A percentile compares a stretch with the other conserved stretches of the same genome.
These are phyloP conservation scores for Tulasnella sp. DNA, from an alignment of 768 basidiomycete genomes.

Conservation along the genomic window DNA sequence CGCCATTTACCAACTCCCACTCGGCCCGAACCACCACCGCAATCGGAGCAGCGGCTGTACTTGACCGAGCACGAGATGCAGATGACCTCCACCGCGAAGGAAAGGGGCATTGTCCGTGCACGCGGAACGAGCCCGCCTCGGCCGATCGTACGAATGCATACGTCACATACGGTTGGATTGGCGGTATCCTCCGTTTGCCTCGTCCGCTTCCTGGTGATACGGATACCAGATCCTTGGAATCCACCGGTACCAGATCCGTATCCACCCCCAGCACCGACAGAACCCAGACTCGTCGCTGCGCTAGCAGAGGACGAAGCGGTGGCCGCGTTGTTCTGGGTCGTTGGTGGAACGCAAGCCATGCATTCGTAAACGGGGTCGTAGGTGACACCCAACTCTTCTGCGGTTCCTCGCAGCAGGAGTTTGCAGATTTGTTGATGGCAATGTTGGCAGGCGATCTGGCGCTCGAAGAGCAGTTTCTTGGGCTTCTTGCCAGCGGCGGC, in stretches of 20 bases:
- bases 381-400: slow-evolving; percentile 17
- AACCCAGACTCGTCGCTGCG: not conserved
- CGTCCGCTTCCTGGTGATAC: slow-evolving; percentile 17
- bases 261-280: not conserved
- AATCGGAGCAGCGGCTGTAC: slow-evolving; percentile 27
- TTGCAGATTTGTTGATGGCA: slow-evolving; percentile 21
- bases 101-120: not conserved
- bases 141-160: slow-evolving; percentile 25
- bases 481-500: slow-evolving; percentile 14
- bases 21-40: slow-evolving; percentile 24
- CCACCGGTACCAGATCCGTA: not conserved
- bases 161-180: slow-evolving; percentile 26
- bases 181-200: slow-evolving; percentile 26
- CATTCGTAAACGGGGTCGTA: slow-evolving; percentile 24
- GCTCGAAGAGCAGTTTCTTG: slow-evolving; percentile 25
- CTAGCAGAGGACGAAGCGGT: not conserved
- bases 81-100: slow-evolving; percentile 24
- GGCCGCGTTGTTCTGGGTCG: not conserved
- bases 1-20: slow-evolving; percentile 26
- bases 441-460: slow-evolving; percentile 9
- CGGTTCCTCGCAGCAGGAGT: slow-evolving; percentile 24
- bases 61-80: slow-evolving; percentile 24
- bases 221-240: not conserved
- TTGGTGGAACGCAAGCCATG: slow-evolving; percentile 6
- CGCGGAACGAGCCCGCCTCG: slow-evolving; percentile 26